Evolutionary conservation across 208 protist species (phyloP).

Genomic region (Crithidia bombi): DNA sequence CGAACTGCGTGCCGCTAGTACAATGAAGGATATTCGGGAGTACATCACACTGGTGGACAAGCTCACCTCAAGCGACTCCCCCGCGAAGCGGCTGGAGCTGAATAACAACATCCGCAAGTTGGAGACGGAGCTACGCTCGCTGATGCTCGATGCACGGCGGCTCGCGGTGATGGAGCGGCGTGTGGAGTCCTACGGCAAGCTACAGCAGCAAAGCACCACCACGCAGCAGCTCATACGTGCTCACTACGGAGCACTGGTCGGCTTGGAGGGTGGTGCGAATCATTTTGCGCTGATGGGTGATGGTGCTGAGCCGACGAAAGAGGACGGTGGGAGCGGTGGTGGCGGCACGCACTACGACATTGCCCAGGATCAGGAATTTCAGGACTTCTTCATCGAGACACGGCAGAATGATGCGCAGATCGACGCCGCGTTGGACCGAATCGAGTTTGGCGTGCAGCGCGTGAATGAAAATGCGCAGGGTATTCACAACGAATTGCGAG

Average conservation of each 20-base stretch:
- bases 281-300: constrained; percentile 27
- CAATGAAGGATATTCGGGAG: constrained; percentile 52
- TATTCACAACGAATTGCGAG: constrained; percentile 54
- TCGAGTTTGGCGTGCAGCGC: constrained; percentile 50
- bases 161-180: constrained; percentile 43
- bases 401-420: constrained; percentile 51
- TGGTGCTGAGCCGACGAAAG: constrained; percentile 19
- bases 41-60: constrained; percentile 49
- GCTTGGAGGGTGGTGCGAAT: constrained; percentile 14
- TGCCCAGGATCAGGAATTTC: constrained; percentile 55
- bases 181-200: constrained; percentile 35
- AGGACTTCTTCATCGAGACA: constrained; percentile 52
- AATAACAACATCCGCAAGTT: constrained; percentile 43
- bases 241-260: constrained; percentile 28
- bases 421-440: constrained; percentile 61
- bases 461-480: constrained; percentile 57
- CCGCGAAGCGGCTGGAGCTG: constrained; percentile 34
- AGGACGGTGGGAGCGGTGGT: not conserved
- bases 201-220: constrained; percentile 36
- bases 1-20: constrained; percentile 36
- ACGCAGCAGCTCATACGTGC: constrained; percentile 51
- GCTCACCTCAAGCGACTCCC: constrained; percentile 17
- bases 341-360: constrained; percentile 37
- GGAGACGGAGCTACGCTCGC: constrained; percentile 31
- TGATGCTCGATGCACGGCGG: constrained; percentile 48